phyloP scores from a whole-genome alignment of 805 yeast genomes.

The Saturnispora galanensis region DNA sequence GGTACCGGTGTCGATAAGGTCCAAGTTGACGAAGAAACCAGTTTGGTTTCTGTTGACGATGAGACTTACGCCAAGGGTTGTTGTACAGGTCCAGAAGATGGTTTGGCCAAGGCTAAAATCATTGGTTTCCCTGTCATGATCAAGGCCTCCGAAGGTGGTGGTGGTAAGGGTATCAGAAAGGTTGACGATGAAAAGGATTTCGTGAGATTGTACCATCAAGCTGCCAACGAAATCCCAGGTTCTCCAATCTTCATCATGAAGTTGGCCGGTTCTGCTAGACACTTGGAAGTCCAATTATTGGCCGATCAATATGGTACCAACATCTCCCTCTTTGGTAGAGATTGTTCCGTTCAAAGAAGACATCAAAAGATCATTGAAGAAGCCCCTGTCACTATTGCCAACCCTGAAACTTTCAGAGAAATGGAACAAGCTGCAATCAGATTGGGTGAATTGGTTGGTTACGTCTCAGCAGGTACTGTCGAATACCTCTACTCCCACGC shows the following conservation, averaged over 20 bases:
- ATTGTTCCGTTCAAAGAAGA: slow-evolving; percentile 98
- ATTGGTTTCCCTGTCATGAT: slow-evolving; percentile 99
- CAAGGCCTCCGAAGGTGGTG: slow-evolving; percentile 99
- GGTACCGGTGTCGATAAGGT: slow-evolving; percentile 95
- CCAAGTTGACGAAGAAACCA: slow-evolving; percentile 51
- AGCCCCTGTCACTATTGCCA: slow-evolving; percentile 97
- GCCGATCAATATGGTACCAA: slow-evolving; percentile 99
- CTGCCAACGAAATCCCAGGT: slow-evolving; percentile 96
- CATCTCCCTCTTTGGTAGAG: slow-evolving; percentile 95
- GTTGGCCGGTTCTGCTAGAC: slow-evolving; percentile 95
- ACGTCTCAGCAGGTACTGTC: slow-evolving; percentile 98
- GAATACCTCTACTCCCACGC: slow-evolving; percentile 92
- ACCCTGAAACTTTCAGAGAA: slow-evolving; percentile 67
- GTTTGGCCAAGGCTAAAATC: slow-evolving; percentile 68
- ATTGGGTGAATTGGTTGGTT: slow-evolving; percentile 93
- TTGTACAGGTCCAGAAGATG: slow-evolving; percentile 78
- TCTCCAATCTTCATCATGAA: slow-evolving; percentile 98
- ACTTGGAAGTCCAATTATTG: slow-evolving; percentile 91
- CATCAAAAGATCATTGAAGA: slow-evolving; percentile 98
- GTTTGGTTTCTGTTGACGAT: slow-evolving; percentile 83
- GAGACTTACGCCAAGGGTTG: slow-evolving; percentile 83
- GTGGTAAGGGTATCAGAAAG: slow-evolving; percentile 99
- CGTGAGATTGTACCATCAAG: slow-evolving; percentile 72
- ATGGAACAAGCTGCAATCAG: slow-evolving; percentile 98
- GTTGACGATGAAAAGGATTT: slow-evolving; percentile 82